Evolutionary conservation across 352 stramenopile species (phyloP).

Genomic region (Globisporangium rhizosaccharum): DNA sequence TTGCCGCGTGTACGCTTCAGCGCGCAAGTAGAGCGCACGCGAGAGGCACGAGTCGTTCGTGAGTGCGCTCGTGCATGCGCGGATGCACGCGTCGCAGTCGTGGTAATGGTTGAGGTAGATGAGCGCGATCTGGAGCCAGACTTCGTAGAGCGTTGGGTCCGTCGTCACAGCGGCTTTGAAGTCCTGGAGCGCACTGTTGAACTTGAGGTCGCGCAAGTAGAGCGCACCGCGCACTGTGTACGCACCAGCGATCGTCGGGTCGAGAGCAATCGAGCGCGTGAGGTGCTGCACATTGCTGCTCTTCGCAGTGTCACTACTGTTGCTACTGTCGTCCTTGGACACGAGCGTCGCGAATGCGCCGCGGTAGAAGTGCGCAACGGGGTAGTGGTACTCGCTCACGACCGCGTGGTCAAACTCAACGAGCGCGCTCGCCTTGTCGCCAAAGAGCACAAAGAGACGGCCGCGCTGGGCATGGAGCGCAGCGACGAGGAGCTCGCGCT

Average conservation of each 20-base stretch:
- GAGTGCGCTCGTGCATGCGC: conserved; percentile 55
- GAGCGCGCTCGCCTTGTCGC: conserved; percentile 39
- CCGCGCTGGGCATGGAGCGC: conserved; percentile 60
- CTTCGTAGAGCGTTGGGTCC: conserved; percentile 66
- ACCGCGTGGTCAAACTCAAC: conserved; percentile 68
- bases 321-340: conserved; percentile 17
- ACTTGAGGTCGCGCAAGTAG: conserved; percentile 63
- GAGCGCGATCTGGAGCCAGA: conserved; percentile 78
- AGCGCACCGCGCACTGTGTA: conserved; percentile 70
- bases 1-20: conserved; percentile 56
- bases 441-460: conserved; percentile 51
- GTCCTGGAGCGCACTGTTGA: conserved; percentile 71
- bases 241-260: conserved; percentile 68
- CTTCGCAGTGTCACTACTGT: conserved; percentile 1
- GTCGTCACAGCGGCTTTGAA: conserved; percentile 73
- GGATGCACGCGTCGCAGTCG: conserved; percentile 59
- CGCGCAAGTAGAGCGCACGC: conserved; percentile 59
- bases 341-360: conserved; percentile 54
- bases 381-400: conserved; percentile 78
- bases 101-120: conserved; percentile 82
- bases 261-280: conserved; percentile 53
- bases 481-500: conserved; percentile 47
- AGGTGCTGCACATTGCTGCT: conserved; percentile 52
- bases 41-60: conserved; percentile 57
- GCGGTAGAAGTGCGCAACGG: conserved; percentile 72